Conservation (phyloP, 2,329 filamentous ascomycete species). For the Aspergillus melleus region DNA sequence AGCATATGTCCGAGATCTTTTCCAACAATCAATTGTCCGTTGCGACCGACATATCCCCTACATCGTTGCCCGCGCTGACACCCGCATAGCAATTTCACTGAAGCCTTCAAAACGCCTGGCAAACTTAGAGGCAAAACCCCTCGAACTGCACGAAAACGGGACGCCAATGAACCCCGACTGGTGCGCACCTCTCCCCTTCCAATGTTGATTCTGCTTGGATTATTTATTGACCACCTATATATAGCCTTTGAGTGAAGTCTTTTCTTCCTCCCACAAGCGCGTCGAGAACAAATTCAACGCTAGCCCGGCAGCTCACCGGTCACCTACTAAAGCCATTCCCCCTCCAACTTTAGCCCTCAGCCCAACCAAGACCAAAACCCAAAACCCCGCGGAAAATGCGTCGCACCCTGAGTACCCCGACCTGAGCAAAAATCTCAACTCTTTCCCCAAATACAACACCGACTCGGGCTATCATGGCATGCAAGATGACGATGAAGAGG, state of each 20-base stretch:
- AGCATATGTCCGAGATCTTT: constrained; percentile 96
- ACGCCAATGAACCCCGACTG: constrained; percentile 43
- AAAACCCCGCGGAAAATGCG: constrained; percentile 10
- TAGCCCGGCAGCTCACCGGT: constrained; percentile 35
- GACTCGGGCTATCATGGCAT: constrained; percentile 52
- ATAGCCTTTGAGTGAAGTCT: constrained; percentile 52
- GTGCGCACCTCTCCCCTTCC: constrained; percentile 33
- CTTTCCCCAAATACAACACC: constrained; percentile 42
- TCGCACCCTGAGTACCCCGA: constrained; percentile 30
- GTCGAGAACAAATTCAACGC: constrained; percentile 34
- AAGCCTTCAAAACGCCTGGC: constrained; percentile 78
- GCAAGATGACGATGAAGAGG: constrained; percentile 37
- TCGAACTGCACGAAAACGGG: constrained; percentile 46
- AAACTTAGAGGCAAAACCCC: constrained; percentile 52
- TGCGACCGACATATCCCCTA: constrained; percentile 14
- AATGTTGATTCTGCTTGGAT: too few relatives aligned
- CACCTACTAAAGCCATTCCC: constrained; percentile 32
- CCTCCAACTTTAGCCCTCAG: constrained; percentile 17
- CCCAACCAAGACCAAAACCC: constrained; percentile 20
- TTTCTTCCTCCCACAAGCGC: constrained; percentile 43
- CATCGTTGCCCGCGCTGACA: constrained; percentile 29
- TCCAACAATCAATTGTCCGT: constrained; percentile 81
- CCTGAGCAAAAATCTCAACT: constrained; percentile 37
- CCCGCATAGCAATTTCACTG: constrained; percentile 73
- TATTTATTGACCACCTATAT: not conserved